Evolutionary conservation across 208 protist genomes (phyloP).

Genomic region (Eutreptiella sp.): DNA sequence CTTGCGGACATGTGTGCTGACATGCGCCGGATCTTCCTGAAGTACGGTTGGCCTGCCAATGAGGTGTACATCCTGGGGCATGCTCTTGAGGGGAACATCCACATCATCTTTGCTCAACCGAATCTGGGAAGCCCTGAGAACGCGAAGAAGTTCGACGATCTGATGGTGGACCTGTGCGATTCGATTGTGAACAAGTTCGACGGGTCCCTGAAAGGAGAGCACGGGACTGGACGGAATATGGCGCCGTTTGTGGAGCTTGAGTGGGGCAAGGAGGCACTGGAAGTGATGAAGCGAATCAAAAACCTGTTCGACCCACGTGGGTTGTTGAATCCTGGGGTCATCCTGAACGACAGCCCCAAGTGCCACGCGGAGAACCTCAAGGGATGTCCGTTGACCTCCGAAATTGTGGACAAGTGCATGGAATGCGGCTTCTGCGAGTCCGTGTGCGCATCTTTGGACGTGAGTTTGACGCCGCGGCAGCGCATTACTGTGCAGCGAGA

Average conservation of each 20-base stretch:
- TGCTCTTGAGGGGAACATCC: slow-evolving; percentile 44
- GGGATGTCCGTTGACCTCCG: slow-evolving; percentile 30
- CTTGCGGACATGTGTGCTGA: slow-evolving; percentile 38
- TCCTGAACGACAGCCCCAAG: slow-evolving; percentile 39
- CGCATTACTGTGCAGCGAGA: slow-evolving; percentile 37
- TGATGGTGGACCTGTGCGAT: slow-evolving; percentile 40
- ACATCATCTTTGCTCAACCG: slow-evolving; percentile 42
- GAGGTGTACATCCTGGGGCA: slow-evolving; percentile 44
- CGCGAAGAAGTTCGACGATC: slow-evolving; percentile 25
- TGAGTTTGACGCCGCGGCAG: slow-evolving; percentile 44
- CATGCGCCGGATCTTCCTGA: slow-evolving; percentile 32
- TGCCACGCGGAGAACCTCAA: slow-evolving; percentile 43
- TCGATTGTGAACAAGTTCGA: slow-evolving; percentile 34
- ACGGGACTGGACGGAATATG: slow-evolving; percentile 45
- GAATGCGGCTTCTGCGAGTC: slow-evolving; percentile 50
- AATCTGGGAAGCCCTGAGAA: too few relatives aligned
- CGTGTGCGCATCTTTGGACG: slow-evolving; percentile 38
- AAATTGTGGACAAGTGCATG: slow-evolving; percentile 43
- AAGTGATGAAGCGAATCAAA: slow-evolving; percentile 44
- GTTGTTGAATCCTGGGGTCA: slow-evolving; percentile 42
- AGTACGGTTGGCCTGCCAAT: slow-evolving; percentile 29
- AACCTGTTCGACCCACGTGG: slow-evolving; percentile 37
- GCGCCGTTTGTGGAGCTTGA: slow-evolving; percentile 49
- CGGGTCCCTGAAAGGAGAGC: slow-evolving; percentile 44
- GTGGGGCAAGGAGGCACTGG: slow-evolving; percentile 40